phyloP scores from a whole-genome alignment of 163 green algal genomes.

The Chlorella variabilis region DNA sequence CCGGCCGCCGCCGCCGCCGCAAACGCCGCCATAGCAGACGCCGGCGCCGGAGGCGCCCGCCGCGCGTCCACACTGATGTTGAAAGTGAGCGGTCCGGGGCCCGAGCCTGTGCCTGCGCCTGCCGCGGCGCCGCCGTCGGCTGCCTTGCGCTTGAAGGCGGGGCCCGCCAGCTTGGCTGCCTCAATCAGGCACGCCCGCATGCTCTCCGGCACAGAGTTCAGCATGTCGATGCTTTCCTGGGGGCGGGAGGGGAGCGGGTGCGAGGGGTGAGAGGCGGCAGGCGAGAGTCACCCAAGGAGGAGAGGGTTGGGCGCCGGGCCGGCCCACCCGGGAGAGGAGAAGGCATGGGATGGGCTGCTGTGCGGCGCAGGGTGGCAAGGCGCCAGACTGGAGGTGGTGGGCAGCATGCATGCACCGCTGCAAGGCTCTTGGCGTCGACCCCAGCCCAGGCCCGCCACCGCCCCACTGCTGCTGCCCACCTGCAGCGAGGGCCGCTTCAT shows the following conservation, averaged over 20 bases:
- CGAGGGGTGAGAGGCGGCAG: not conserved
- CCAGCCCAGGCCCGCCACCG: too few relatives aligned
- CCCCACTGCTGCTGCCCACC: not conserved
- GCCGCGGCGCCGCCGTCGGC: not conserved
- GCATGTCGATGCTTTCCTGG: slow-evolving; percentile 42
- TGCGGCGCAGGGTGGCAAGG: too few relatives aligned
- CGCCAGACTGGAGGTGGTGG: slow-evolving; percentile 1
- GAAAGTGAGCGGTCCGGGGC: slow-evolving; percentile 15
- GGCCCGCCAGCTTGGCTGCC: slow-evolving; percentile 43
- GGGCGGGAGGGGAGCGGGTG: not conserved
- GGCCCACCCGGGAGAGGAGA: too few relatives aligned
- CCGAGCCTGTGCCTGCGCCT: not conserved
- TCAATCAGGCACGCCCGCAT: slow-evolving; percentile 54
- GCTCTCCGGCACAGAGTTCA: slow-evolving; percentile 49
- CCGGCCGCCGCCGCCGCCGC: not conserved
- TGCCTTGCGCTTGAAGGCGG: slow-evolving; percentile 31
- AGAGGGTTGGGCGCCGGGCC: too few relatives aligned
- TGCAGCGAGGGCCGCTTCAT: slow-evolving; percentile 26
- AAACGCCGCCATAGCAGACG: slow-evolving; percentile 7
- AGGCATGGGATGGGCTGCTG: too few relatives aligned
- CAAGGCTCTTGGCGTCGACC: too few relatives aligned
- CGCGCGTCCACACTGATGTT: slow-evolving; percentile 34
- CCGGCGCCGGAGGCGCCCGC: not conserved
- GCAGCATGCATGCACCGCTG: not conserved
- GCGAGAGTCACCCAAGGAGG: too few relatives aligned